Evolutionary conservation across 768 basidiomycete species (phyloP).

Genomic region (Boletus rufocinnamomeus): DNA sequence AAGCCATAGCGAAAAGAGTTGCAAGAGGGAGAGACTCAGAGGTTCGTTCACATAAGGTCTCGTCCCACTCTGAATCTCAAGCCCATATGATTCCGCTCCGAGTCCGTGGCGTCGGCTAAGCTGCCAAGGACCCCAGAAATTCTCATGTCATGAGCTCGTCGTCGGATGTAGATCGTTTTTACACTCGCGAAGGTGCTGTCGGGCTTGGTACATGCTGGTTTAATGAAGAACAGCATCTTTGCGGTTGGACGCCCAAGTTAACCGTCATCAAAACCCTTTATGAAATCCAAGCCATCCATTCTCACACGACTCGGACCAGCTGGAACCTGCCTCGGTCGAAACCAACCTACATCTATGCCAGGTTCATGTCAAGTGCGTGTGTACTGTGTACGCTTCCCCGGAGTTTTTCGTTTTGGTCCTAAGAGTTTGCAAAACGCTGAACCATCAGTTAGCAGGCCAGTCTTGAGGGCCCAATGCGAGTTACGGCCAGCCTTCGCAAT

Average conservation of each 20-base stretch:
- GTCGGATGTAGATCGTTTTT: conserved; percentile 16
- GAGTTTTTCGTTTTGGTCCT: neutral
- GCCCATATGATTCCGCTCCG: neutral
- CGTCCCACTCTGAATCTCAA: neutral
- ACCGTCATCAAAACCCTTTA: neutral
- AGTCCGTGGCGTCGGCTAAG: neutral
- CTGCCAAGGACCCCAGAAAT: neutral
- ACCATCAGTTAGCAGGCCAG: neutral
- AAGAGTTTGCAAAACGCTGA: neutral
- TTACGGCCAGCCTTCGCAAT: too few species aligned
- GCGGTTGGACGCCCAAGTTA: neutral
- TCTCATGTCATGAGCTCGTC: conserved; percentile 8
- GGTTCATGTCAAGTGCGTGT: neutral
- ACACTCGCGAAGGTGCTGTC: neutral
- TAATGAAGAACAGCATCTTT: too few species aligned
- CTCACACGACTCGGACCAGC: neutral
- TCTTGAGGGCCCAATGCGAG: neutral
- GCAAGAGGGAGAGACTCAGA: neutral
- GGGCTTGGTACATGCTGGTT: neutral
- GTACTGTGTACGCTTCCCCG: neutral
- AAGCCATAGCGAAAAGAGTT: conserved; percentile 22
- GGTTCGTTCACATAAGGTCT: neutral
- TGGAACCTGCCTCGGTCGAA: neutral
- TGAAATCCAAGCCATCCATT: neutral
- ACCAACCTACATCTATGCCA: neutral